Evolutionary conservation across 805 yeast species (phyloP).

Genomic region (Sungouiozyma ichnusensis): DNA sequence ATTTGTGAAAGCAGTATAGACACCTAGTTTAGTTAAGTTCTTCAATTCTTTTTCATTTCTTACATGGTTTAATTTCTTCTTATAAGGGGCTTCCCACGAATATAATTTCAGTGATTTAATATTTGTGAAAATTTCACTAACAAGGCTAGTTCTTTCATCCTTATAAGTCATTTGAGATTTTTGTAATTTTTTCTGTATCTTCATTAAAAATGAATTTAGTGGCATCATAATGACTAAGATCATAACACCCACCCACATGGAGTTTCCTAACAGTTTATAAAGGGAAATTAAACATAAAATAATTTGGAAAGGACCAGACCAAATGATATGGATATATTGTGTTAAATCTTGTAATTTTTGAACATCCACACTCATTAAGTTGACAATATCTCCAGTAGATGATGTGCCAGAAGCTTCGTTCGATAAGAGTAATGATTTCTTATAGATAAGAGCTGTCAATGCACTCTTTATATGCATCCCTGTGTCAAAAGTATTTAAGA

Average conservation of each 20-base stretch:
- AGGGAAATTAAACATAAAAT: conserved; percentile 62
- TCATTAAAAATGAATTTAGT: conserved; percentile 58
- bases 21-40: conserved; percentile 65
- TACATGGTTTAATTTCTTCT: conserved; percentile 59
- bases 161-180: conserved; percentile 80
- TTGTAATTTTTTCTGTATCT: conserved; percentile 60
- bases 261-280: conserved; percentile 62
- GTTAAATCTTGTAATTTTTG: conserved; percentile 78
- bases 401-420: conserved; percentile 61
- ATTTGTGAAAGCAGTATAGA: conserved; percentile 55
- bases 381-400: conserved; percentile 87
- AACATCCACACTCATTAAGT: conserved; percentile 88
- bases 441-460: conserved; percentile 54
- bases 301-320: conserved; percentile 94
- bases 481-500: conserved; percentile 59
- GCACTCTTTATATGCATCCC: conserved; percentile 72
- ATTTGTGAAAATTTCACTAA: conserved; percentile 80
- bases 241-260: conserved; percentile 95
- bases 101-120: conserved; percentile 87
- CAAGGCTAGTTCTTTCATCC: conserved; percentile 84
- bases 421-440: conserved; percentile 57
- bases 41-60: conserved; percentile 81
- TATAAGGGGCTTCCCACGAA: conserved; percentile 91
- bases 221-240: conserved; percentile 75
- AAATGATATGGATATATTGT: conserved; percentile 65